Evolutionary conservation across 148 eudicot genomes (phyloP), one percentile per base, ranked within the genome.

Genomic region (Rhododendron henanense): DNA sequence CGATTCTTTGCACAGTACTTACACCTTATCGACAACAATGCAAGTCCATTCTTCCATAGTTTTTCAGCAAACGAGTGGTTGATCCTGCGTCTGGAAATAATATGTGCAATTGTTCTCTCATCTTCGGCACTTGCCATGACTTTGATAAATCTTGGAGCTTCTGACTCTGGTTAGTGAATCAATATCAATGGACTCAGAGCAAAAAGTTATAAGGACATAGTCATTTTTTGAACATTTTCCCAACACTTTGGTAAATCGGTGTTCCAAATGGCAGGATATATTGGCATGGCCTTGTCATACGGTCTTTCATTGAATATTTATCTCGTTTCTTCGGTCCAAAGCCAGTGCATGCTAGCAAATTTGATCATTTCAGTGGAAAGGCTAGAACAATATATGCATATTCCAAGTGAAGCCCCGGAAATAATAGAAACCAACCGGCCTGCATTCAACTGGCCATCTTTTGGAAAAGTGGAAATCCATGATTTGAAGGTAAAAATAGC

Each of bases 251-350:
- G 59, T 63, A 6, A 47, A 39, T 63, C 11, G 6, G 1, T 75
- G 23, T 44, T 71, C 37, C 44, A 7, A 33, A 33, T 83, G 90
- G 91, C 95, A 96, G 99, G 99, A 84, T 95, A 94, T 84, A 93
- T 96, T 67, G 99, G 99, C 82, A 95, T 96, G 98, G 96, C 98
- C 35, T 82, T 96, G 82, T 96, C 99, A 53, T 96, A 96, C 80
- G 99, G 99, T 79, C 97, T 96, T 57, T 92, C 98, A 6, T 89
- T 96, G 57, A 96, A 95, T 87, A 90, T 88, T 87, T 87, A 94
- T 41, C 83, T 96, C 84, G 98, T 95, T 82, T 79, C 78, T n/a
- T 94, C 98, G 3, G 94, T 96, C 77, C 96, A 96, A 91, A 89
- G 92, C 85, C 98, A 96, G 84, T 96, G 99, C 89, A 89, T 87